phyloP scores from a whole-genome alignment of 495 filamentous ascomycete genomes.

The Xylaria palmicola region DNA sequence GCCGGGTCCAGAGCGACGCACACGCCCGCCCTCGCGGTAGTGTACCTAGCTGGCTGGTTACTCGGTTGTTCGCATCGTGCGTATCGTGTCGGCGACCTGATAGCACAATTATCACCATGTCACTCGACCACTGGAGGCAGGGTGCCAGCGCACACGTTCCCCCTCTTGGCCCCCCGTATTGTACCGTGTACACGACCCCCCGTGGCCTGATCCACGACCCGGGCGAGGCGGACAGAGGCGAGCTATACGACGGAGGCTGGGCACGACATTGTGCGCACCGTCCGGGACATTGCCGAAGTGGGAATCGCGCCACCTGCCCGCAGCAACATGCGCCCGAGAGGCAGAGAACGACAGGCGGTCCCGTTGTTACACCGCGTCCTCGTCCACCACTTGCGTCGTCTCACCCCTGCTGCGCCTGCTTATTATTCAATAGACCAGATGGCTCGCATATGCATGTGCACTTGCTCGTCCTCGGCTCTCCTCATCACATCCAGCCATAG shows the following conservation, averaged over 20 bases:
- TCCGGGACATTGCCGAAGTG: neutral
- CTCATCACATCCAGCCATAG: slow-evolving; percentile 6
- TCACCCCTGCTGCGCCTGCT: slow-evolving; percentile 10
- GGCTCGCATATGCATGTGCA: slow-evolving; percentile 10
- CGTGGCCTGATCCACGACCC: slow-evolving; percentile 3
- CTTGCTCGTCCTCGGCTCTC: slow-evolving; percentile 10
- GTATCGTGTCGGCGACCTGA: neutral
- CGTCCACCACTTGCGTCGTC: slow-evolving; percentile 5
- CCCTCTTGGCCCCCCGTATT: neutral
- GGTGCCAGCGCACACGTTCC: slow-evolving; percentile 8
- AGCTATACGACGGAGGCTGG: neutral
- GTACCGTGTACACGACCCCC: neutral
- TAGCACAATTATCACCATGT: neutral
- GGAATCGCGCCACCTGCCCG: neutral
- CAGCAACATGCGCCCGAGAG: neutral
- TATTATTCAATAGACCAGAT: slow-evolving; percentile 8
- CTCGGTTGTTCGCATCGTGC: neutral
- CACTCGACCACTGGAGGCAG: neutral
- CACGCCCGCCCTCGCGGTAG: neutral
- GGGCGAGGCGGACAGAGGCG: neutral
- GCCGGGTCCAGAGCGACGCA: neutral
- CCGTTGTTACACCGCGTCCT: slow-evolving; percentile 1
- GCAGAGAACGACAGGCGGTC: slow-evolving; percentile 9
- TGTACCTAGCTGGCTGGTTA: neutral
- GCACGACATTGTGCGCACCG: neutral